Evolutionary conservation across 768 basidiomycete species (phyloP).

Genomic region (Pholiota microspora): DNA sequence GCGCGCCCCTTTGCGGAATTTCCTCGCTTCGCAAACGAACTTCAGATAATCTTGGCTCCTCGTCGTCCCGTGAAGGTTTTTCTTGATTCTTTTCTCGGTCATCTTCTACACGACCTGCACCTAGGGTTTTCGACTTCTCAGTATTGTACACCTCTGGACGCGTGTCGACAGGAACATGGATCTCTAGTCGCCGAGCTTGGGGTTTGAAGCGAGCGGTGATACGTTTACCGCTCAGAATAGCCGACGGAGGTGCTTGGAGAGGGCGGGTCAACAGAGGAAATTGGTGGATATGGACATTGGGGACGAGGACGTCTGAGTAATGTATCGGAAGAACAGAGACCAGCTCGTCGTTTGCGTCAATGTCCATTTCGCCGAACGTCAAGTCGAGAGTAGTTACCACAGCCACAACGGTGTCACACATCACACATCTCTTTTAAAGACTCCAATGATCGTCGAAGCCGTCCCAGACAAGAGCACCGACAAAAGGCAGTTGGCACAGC

Average conservation of each 20-base stretch:
- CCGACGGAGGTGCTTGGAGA: constrained; percentile 75
- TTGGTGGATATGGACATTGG: constrained; percentile 76
- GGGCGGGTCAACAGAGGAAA: constrained; percentile 76
- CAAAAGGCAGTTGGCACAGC: neutral
- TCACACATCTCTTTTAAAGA: neutral
- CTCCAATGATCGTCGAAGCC: constrained; percentile 5
- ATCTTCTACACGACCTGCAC: constrained; percentile 64
- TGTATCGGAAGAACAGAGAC: constrained; percentile 71
- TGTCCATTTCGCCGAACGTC: constrained; percentile 23
- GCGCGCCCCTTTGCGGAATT: constrained; percentile 58
- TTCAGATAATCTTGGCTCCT: constrained; percentile 66
- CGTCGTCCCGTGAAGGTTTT: constrained; percentile 38
- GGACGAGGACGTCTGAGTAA: constrained; percentile 57
- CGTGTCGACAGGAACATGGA: constrained; percentile 81
- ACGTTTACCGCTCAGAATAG: constrained; percentile 67
- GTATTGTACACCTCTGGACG: constrained; percentile 79
- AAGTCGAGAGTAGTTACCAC: no score
- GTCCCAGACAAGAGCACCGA: neutral
- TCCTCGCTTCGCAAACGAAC: constrained; percentile 73
- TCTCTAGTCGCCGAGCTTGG: constrained; percentile 58
- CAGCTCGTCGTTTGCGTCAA: constrained; percentile 54
- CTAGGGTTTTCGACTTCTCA: constrained; percentile 67
- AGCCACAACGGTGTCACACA: neutral
- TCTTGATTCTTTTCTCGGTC: constrained; percentile 80
- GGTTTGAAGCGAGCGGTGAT: constrained; percentile 75